Base-by-base conservation (phyloP, 768 basidiomycete genomes). In the Amanita molliuscula region DNA sequence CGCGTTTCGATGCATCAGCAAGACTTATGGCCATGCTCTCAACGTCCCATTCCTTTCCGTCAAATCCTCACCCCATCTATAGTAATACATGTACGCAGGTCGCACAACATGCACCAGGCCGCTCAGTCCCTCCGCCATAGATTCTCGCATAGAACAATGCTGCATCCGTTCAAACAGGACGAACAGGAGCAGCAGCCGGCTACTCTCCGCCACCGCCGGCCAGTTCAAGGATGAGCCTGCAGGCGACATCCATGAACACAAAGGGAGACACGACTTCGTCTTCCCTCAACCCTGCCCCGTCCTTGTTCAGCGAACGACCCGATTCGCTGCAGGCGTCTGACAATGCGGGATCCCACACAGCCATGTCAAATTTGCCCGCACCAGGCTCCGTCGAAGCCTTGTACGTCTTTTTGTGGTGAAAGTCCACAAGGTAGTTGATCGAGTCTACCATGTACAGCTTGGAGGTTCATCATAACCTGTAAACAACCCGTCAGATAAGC, bases 371-470 rank as follows among this genome's bases (percentile, higher is more conserved):
- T 54, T 75, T 82, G 15, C 78, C 82, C 15, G 84, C 82, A 5
- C 73, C 84, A 0, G 77, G 72, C 35, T 84, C 80, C 10, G 71
- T 72, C 1, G 79, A 79, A 5, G 88, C 89, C 56, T 72, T 77
- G 66, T 97, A 96, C 46, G 92, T 88, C 62, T 91, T 93, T 65
- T 96, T 91, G 71, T 98, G 94, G 58, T 96, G 85, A 68, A 99
- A 99, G 63, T 98, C 95, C 50, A 99, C 96, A 25, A 99, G 78
- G 67, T 97, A 98, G 67, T 97, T 97, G 64, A 84, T 82, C 20
- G 83, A 82, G 62, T 99, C 95, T 16, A 99, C 91, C 76, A 90
- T 88, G 64, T 98, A 99, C 34, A 98, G 77, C 58, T 97, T 97
- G 93, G 1, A 99, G 77, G 65, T 99, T 96, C 93, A 97, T 97